phyloP scores from a whole-genome alignment of 305 asterid species.

The Fraxinus latifolia region DNA sequence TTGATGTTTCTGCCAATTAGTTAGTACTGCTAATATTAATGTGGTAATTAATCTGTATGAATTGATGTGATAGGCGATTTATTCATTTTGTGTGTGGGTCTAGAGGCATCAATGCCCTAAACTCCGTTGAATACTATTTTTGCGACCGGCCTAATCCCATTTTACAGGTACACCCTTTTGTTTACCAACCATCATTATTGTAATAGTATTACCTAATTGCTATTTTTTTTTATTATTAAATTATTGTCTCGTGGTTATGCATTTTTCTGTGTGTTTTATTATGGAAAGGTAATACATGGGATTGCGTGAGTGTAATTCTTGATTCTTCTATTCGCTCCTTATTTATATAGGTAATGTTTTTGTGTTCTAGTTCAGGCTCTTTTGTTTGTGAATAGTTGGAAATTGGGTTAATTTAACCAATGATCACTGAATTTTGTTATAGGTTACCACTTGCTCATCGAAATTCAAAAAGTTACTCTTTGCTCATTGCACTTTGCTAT shows the following conservation, averaged over 20 bases:
- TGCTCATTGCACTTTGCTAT: too few species aligned
- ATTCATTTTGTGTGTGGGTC: slow-evolving; percentile 60
- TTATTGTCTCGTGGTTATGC: not conserved
- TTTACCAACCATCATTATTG: not conserved
- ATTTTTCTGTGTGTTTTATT: not conserved
- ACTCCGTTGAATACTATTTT: slow-evolving; percentile 67
- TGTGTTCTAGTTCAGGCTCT: not conserved
- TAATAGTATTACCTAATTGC: not conserved
- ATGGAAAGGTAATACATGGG: not conserved
- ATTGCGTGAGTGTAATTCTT: not conserved
- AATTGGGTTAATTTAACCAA: not conserved
- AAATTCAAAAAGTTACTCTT: too few species aligned
- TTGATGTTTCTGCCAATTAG: not conserved
- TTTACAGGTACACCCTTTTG: slow-evolving; percentile 52
- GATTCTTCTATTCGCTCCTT: not conserved
- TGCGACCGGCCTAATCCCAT: slow-evolving; percentile 92
- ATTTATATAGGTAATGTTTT: not conserved
- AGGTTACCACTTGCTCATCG: too few species aligned
- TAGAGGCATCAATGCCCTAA: slow-evolving; percentile 58
- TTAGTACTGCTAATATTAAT: not conserved
- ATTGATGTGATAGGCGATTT: slow-evolving; percentile 57
- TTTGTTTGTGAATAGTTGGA: not conserved
- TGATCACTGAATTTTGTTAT: too few species aligned
- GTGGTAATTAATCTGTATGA: not conserved
- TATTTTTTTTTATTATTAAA: not conserved